phyloP scores from a whole-genome alignment of 371 early-diverging fungal genomes.

The Mucor irregularis region DNA sequence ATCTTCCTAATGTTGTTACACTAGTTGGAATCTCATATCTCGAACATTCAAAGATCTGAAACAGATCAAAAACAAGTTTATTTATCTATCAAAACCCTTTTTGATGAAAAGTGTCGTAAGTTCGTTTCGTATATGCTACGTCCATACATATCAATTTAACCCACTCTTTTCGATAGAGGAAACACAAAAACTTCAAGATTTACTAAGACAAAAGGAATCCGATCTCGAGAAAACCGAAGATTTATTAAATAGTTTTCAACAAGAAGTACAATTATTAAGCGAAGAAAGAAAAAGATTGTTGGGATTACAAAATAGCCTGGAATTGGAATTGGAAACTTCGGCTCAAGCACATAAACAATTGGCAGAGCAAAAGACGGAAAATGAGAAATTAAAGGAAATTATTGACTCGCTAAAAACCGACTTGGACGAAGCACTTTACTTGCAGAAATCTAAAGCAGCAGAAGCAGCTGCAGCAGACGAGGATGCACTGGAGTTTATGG shows the following conservation, averaged over 20 bases:
- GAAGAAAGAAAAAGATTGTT: constrained; percentile 46
- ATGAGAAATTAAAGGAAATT: constrained; percentile 48
- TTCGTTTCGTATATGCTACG: not conserved
- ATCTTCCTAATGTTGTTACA: not conserved
- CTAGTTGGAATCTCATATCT: constrained; percentile 53
- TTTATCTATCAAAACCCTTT: constrained; percentile 38
- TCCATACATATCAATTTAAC: not conserved
- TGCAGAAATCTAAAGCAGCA: constrained; percentile 19
- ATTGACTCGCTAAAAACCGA: constrained; percentile 49
- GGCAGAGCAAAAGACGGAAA: constrained; percentile 52
- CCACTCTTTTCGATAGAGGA: constrained; percentile 31
- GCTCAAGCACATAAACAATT: constrained; percentile 47
- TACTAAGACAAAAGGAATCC: constrained; percentile 45
- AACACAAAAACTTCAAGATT: constrained; percentile 48
- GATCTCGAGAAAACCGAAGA: constrained; percentile 41
- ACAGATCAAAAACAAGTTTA: constrained; percentile 56
- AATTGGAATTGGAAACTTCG: constrained; percentile 40
- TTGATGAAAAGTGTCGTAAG: constrained; percentile 59
- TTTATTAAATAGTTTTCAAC: constrained; percentile 31
- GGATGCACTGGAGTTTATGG: too few relatives aligned
- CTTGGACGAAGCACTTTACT: constrained; percentile 40
- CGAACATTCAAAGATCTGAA: constrained; percentile 44
- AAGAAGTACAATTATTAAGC: constrained; percentile 37
- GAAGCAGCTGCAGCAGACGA: too few relatives aligned
- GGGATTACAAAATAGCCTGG: constrained; percentile 38